A percentile compares a stretch with the other conserved stretches of the same genome.
These are phyloP conservation scores for Leccinum fibrillosum DNA, from an alignment of 768 basidiomycete genomes.

Conservation along the genomic window DNA sequence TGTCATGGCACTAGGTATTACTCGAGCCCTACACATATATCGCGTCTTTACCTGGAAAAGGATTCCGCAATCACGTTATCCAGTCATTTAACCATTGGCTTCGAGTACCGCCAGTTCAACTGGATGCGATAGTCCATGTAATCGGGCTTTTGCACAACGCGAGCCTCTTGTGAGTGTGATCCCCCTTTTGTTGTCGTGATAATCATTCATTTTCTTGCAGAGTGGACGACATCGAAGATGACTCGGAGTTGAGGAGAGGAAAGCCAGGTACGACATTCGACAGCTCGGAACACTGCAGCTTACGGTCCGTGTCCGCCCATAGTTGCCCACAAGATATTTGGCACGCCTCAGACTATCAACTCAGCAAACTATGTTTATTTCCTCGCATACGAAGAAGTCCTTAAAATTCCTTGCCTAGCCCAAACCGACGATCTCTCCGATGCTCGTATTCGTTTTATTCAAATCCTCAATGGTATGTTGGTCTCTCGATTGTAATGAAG, in stretches of 20 bases:
- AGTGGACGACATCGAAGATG: background rate
- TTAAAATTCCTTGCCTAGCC: background rate
- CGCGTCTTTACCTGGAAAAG: background rate
- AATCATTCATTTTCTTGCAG: background rate
- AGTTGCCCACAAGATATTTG: background rate
- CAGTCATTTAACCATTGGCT: background rate
- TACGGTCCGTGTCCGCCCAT: background rate
- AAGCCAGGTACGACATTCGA: background rate
- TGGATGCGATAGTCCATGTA: background rate
- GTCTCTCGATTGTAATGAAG: background rate
- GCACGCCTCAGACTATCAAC: background rate
- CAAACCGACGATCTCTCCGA: background rate
- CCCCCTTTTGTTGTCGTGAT: background rate
- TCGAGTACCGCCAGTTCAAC: background rate
- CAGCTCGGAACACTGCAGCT: background rate
- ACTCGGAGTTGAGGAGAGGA: background rate
- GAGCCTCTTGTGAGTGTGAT: background rate
- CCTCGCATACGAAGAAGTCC: background rate
- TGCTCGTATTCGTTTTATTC: background rate
- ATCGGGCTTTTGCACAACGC: background rate
- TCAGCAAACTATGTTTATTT: background rate
- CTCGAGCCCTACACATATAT: background rate
- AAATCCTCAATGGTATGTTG: background rate
- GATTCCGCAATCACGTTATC: background rate
- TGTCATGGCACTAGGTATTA: background rate